Evolutionary conservation across 495 filamentous ascomycete genomes (phyloP).

Genomic region (Niebla homalea): DNA sequence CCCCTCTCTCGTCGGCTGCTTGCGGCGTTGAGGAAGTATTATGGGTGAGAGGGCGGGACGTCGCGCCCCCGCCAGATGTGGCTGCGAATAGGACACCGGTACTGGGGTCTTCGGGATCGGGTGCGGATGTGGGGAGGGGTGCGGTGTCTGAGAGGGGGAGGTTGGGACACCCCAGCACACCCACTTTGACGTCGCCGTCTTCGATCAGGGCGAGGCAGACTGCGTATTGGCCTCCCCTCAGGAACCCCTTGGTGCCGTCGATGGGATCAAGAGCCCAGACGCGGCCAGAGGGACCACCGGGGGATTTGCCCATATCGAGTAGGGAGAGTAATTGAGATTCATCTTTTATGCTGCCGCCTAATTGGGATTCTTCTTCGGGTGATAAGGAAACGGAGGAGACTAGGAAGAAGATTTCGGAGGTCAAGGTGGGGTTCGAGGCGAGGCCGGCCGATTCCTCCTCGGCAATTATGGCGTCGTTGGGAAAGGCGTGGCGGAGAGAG

Average conservation of each 20-base stretch:
- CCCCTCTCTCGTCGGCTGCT: too few relatives aligned
- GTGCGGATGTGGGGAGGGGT: conserved; percentile 50
- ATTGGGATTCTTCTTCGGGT: conserved; percentile 50
- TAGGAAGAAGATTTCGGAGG: conserved; percentile 64
- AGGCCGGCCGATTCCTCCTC: conserved; percentile 83
- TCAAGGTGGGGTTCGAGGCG: conserved; percentile 48
- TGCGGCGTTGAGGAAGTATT: too few relatives aligned
- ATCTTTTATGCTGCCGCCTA: conserved; percentile 60
- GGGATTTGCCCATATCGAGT: conserved; percentile 71
- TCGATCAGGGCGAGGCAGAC: conserved; percentile 85
- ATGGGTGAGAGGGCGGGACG: conserved; percentile 33
- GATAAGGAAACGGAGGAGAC: conserved; percentile 60
- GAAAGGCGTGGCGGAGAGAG: conserved; percentile 80
- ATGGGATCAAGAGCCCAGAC: conserved; percentile 98
- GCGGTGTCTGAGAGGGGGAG: conserved; percentile 69
- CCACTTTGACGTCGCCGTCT: conserved; percentile 88
- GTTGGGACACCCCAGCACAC: conserved; percentile 89
- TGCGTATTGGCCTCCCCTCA: conserved; percentile 95
- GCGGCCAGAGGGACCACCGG: conserved; percentile 65
- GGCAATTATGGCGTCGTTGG: conserved; percentile 77
- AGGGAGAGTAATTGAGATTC: conserved; percentile 69
- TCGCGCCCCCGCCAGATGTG: conserved; percentile 61
- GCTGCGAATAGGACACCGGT: conserved; percentile 80
- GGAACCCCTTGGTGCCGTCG: conserved; percentile 93
- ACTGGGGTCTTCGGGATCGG: conserved; percentile 50